A percentile compares a stretch with the other conserved stretches of the same genome.
phyloP scores from a whole-genome alignment of 805 yeast genomes.

The Kodamaea nitidulidarum region DNA sequence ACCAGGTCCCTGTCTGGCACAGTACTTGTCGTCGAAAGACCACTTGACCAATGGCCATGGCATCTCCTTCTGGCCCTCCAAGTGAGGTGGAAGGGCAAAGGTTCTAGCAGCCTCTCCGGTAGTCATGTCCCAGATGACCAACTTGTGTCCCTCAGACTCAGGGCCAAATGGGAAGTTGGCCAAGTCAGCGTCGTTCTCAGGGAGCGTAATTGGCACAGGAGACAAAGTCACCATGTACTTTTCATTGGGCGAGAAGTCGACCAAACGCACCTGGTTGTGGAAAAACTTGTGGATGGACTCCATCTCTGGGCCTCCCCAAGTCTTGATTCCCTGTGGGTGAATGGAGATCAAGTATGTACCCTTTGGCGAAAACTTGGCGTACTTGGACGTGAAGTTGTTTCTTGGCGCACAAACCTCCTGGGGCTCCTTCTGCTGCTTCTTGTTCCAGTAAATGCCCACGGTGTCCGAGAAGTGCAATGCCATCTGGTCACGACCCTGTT shows the following conservation, averaged over 20 bases:
- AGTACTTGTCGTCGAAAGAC: slow-evolving; percentile 88
- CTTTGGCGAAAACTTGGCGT: slow-evolving; percentile 86
- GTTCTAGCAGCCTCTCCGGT: slow-evolving; percentile 84
- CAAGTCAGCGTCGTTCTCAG: slow-evolving; percentile 57
- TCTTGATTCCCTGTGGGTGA: slow-evolving; percentile 91
- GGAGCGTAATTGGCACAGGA: slow-evolving; percentile 72
- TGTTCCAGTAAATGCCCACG: slow-evolving; percentile 86
- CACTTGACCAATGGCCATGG: slow-evolving; percentile 97
- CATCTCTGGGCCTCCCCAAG: slow-evolving; percentile 91
- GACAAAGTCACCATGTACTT: slow-evolving; percentile 87
- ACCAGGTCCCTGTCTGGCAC: slow-evolving; percentile 93
- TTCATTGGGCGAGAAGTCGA: slow-evolving; percentile 92
- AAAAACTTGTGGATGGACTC: slow-evolving; percentile 69
- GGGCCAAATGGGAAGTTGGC: slow-evolving; percentile 77
- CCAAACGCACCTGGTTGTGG: slow-evolving; percentile 84
- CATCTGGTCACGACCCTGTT: slow-evolving; percentile 85
- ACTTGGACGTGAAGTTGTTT: slow-evolving; percentile 81
- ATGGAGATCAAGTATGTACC: slow-evolving; percentile 85
- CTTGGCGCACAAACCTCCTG: slow-evolving; percentile 77
- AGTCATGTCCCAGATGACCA: slow-evolving; percentile 87
- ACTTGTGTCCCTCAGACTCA: slow-evolving; percentile 86
- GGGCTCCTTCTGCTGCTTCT: slow-evolving; percentile 63
- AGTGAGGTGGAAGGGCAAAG: slow-evolving; percentile 79
- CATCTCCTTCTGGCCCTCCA: slow-evolving; percentile 64
- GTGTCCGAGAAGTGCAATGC: slow-evolving; percentile 72